Percentiles rank a stretch among this genome's conserved stretches.
These are phyloP conservation scores for Fraxinus dipetala DNA, from an alignment of 305 asterid species.

Conservation along the genomic window DNA sequence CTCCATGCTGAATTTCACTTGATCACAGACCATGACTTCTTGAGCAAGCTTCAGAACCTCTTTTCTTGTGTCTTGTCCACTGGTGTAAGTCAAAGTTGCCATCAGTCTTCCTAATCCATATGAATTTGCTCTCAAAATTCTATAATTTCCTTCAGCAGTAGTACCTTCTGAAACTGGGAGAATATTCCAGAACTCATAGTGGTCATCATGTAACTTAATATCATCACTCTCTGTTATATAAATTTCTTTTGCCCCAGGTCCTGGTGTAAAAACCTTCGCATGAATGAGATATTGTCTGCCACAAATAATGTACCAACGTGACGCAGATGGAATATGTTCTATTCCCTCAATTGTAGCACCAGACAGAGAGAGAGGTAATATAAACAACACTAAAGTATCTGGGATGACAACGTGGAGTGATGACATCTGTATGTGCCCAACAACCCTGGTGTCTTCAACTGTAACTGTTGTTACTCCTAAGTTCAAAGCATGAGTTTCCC, in stretches of 20 bases:
- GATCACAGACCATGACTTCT: conserved; percentile 90
- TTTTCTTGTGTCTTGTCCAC: conserved; percentile 49
- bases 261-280: conserved; percentile 65
- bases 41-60: conserved; percentile 77
- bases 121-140: conserved; percentile 58
- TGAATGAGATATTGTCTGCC: conserved; percentile 67
- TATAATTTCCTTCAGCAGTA: conserved; percentile 34
- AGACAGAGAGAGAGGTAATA: conserved; percentile 57
- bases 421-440: conserved; percentile 74
- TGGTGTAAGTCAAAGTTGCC: conserved; percentile 59
- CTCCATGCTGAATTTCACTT: conserved; percentile 53
- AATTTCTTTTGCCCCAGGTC: conserved; percentile 66
- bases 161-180: conserved; percentile 51
- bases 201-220: conserved; percentile 52
- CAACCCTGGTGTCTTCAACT: conserved; percentile 87
- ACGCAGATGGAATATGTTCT: conserved; percentile 49
- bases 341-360: conserved; percentile 48
- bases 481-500: conserved; percentile 57
- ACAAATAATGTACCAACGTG: conserved; percentile 79
- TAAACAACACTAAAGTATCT: conserved; percentile 55
- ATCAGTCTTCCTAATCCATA: conserved; percentile 77
- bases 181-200: conserved; percentile 60
- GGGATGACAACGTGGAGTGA: conserved; percentile 82
- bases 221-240: conserved; percentile 69
- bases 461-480: conserved; percentile 64